Evolutionary conservation across 495 filamentous ascomycete genomes (phyloP).

Genomic region (Chaetomium fimeti): DNA sequence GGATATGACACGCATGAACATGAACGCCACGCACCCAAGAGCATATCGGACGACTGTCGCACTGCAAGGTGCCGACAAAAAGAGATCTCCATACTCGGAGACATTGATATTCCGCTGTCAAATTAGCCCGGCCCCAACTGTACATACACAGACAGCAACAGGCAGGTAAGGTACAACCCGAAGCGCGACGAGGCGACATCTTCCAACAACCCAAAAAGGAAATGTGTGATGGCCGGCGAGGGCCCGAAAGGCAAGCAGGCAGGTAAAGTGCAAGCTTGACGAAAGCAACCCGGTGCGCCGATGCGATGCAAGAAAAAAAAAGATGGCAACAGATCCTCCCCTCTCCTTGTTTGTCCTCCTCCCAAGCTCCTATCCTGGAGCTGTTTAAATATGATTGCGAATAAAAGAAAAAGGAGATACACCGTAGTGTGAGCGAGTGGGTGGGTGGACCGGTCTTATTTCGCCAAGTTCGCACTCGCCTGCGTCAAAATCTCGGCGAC

Average conservation of each 20-base stretch:
- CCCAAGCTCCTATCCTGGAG: not conserved
- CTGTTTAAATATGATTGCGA: not conserved
- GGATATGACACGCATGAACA: not conserved
- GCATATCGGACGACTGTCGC: too few species aligned
- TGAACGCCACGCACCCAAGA: not conserved
- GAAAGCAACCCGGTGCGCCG: slow-evolving; percentile 17
- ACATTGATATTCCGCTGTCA: not conserved
- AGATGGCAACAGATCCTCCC: slow-evolving; percentile 1
- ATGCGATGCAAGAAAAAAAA: slow-evolving; percentile 21
- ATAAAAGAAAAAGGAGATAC: not conserved
- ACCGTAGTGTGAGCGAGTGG: not conserved
- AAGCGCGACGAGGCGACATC: not conserved
- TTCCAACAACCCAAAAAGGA: not conserved
- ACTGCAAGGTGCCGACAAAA: not conserved
- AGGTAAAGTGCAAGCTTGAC: not conserved
- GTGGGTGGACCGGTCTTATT: not conserved
- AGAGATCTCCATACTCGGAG: not conserved
- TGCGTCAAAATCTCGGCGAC: slow-evolving; percentile 64
- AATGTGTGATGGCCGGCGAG: not conserved
- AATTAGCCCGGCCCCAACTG: not conserved
- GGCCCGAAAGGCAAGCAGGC: not conserved
- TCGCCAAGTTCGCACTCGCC: slow-evolving; percentile 50
- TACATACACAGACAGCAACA: not conserved
- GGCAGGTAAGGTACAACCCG: not conserved
- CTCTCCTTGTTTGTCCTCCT: not conserved